Evolutionary conservation across 768 basidiomycete species (phyloP).

Genomic region (Lentinula sp.): DNA sequence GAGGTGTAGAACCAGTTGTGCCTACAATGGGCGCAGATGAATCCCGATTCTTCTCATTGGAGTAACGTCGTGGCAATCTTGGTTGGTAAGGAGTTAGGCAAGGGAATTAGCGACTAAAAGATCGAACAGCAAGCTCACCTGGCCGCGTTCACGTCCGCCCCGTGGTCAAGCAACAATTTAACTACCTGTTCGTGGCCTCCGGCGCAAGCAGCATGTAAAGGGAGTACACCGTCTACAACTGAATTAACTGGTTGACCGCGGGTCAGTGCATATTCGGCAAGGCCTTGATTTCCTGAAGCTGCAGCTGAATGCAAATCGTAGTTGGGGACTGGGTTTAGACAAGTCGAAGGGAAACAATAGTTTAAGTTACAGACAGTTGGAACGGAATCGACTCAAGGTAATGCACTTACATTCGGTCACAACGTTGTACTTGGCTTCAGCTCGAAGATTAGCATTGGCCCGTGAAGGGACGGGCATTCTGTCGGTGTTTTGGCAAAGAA

Average conservation of each 20-base stretch:
- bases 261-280: slow-evolving; percentile 87
- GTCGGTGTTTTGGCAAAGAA: background rate
- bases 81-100: slow-evolving; percentile 4
- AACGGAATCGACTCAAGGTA: background rate
- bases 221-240: slow-evolving; percentile 93
- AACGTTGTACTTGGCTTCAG: slow-evolving; percentile 53
- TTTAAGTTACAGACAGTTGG: background rate
- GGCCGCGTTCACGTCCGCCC: slow-evolving; percentile 97
- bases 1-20: slow-evolving; percentile 85
- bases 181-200: slow-evolving; percentile 89
- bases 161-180: slow-evolving; percentile 80
- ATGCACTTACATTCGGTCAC: slow-evolving; percentile 47
- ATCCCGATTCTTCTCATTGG: slow-evolving; percentile 62
- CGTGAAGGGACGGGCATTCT: slow-evolving; percentile 45
- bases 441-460: slow-evolving; percentile 35
- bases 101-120: background rate
- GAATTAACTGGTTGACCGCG: slow-evolving; percentile 97
- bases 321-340: slow-evolving; percentile 49
- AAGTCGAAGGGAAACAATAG: background rate
- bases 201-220: slow-evolving; percentile 90
- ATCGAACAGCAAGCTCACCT: slow-evolving; percentile 43
- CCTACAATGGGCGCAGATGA: slow-evolving; percentile 67
- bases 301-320: slow-evolving; percentile 76
- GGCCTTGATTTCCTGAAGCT: slow-evolving; percentile 82
- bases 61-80: slow-evolving; percentile 72